Evolutionary conservation across 1,139 yeast genomes (phyloP), one percentile per base, ranked within the genome.

Genomic region (Yarrowia galli): DNA sequence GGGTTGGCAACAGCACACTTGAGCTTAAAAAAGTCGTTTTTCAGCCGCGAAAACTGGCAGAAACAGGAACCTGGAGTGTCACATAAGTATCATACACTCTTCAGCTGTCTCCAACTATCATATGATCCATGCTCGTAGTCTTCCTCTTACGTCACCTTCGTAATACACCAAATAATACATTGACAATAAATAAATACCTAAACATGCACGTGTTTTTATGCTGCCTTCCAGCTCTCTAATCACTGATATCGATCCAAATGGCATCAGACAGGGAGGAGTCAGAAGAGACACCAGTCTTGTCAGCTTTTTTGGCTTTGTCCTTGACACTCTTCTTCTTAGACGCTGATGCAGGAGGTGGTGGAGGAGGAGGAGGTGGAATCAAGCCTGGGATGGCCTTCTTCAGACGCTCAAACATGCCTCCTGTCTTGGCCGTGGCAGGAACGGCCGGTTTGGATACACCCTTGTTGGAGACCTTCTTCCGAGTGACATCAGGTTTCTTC

Each of bases 201-300:
- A 9, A 7, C 20, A 7, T 12, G 13, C 13, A 35, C 13, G 8
- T 35, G 38, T 9, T 12, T 15, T 13, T 4, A 1, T 13, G n/a
- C 48, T 22, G 25, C 9, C 35, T 16, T 35, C 20, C 23, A 20
- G 46, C 49, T 8, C 49, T 8, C 3, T 51, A 35, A 35, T 51
- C 58, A 51, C 60, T 54, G 22, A 54, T 38, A 13, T 54, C 60
- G 35, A 54, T 54, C 60, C 60, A 54, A 12, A 54, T 22, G 18
- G 60, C 60, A 22, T 54, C 60, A 1, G 60, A 54, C 25, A 54
- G 18, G 12, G 60, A 54, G 8, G 60, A 54, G 23, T 36, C 45
- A 2, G 60, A 54, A 16, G 60, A 54, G 15, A 38, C 16, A 12
- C 60, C 45, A n/a, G 22, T 16, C 42, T 28, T 49, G 32, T 28